Conservation (phyloP, 169 alveolate genomes). For the Plasmodium cynomolgi region DNA sequence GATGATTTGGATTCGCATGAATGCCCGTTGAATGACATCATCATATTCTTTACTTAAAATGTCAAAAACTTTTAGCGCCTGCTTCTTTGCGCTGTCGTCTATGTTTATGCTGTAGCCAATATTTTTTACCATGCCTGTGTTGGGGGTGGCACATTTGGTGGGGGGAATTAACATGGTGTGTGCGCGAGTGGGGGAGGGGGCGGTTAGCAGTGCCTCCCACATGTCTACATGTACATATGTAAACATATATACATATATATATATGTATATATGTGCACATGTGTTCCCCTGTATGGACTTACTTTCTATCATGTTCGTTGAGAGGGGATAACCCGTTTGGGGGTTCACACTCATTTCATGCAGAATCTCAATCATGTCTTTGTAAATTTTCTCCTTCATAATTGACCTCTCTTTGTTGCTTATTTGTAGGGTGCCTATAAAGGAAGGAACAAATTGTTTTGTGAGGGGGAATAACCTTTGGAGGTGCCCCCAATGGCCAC, state of each 20-base stretch:
- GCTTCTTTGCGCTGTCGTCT: conserved; percentile 88
- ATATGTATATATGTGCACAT: not conserved
- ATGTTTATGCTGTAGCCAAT: conserved; percentile 85
- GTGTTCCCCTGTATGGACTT: conserved; percentile 74
- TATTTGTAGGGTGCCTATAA: conserved; percentile 88
- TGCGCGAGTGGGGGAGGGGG: not conserved
- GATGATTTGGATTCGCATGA: conserved; percentile 84
- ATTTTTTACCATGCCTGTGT: conserved; percentile 70
- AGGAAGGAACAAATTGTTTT: not conserved
- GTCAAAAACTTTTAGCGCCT: conserved; percentile 87
- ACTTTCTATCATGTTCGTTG: conserved; percentile 88
- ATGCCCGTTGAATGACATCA: conserved; percentile 85
- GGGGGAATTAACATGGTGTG: not conserved
- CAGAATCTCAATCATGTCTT: conserved; percentile 86
- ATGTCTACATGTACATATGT: not conserved
- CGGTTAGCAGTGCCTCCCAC: not conserved
- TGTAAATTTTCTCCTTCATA: conserved; percentile 84
- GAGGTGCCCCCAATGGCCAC: conserved; percentile 68
- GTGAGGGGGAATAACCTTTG: not conserved
- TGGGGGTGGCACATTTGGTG: not conserved
- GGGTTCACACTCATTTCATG: conserved; percentile 89
- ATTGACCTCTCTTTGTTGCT: conserved; percentile 90
- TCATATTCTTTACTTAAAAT: conserved; percentile 85
- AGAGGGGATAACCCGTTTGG: conserved; percentile 89
- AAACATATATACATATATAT: conserved; percentile 1